Evolutionary conservation across 306 rosid species (phyloP), one percentile per base, ranked within the genome.

Genomic region (Ceratonia siliqua): DNA sequence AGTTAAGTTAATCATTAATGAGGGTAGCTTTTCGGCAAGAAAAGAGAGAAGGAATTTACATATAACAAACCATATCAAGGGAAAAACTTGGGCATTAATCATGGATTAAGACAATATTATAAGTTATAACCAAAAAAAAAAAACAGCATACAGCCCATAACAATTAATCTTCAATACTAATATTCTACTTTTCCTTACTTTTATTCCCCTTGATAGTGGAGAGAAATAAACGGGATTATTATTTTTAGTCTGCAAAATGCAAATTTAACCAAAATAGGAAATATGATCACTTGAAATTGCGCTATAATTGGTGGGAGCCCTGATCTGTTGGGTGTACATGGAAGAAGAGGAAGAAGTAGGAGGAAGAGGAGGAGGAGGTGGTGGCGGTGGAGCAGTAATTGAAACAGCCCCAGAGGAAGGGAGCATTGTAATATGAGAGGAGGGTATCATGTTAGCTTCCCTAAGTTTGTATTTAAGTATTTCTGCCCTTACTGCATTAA

Each of bases 391-490:
- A 17, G 86, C 75, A 10, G 85, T 84, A 22, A 83, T 42, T 0
- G 96, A 89, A 79, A 85, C 89, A 28, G 78, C 72, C 9, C 73
- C 89, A 10, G 86, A 50, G 7, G 89, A 75, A 66, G 91, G 87
- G 15, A 87, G 83, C 82, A 90, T 78, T 73, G 77, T 14, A 62
- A 79, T 35, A 33, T 74, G 85, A 49, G 86, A 62, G 54, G 92
- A 49, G 30, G 85, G 74, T 43, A 80, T 64, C 30, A 84, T 68
- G 62, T 71, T 82, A 71, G 89, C 87, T 78, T 93, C 97, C 46
- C 91, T 89, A 80, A 86, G 86, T 77, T 85, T 94, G 87, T 85
- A 87, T 67, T 89, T 89, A 32, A 92, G 89, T 83, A 94, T 90
- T 85, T 94, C 97, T 33, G 87, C 72, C 71, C 92, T 92, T 9